Percentiles rank a stretch among this genome's conserved stretches.
phyloP scores from a whole-genome alignment of 140 eudicot genomes.

The Erigeron philadelphicus region DNA sequence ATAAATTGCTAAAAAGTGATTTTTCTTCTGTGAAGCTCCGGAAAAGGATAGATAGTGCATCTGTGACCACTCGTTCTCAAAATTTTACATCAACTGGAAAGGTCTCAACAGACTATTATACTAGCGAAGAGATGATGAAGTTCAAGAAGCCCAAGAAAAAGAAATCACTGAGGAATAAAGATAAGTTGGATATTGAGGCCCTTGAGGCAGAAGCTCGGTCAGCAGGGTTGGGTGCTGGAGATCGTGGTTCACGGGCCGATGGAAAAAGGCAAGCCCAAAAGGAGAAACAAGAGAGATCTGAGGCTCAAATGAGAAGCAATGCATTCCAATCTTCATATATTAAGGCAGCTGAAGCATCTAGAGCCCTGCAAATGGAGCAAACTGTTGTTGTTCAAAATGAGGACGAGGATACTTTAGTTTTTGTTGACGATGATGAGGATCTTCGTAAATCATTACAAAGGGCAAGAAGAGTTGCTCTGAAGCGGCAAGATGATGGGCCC shows the following conservation, averaged over 20 bases:
- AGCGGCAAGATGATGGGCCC: constrained; percentile 53
- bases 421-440: constrained; percentile 91
- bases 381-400: constrained; percentile 32
- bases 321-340: constrained; percentile 74
- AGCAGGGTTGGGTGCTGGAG: constrained; percentile 71
- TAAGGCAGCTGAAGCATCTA: constrained; percentile 90
- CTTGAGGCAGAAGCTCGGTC: constrained; percentile 90
- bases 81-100: constrained; percentile 57
- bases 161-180: constrained; percentile 85
- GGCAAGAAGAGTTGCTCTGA: constrained; percentile 77
- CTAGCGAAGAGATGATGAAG: constrained; percentile 77
- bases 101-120: constrained; percentile 66
- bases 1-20: neutral
- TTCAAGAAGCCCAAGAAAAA: constrained; percentile 93
- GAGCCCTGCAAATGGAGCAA: constrained; percentile 55
- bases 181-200: constrained; percentile 76
- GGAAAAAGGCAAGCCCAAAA: constrained; percentile 55
- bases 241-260: constrained; percentile 90
- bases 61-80: constrained; percentile 46
- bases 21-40: constrained; percentile 59
- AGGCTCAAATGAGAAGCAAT: constrained; percentile 60
- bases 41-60: constrained; percentile 63
- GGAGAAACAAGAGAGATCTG: constrained; percentile 76
- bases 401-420: constrained; percentile 53
- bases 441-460: constrained; percentile 67